These are phyloP conservation scores for Mucor circinelloides DNA, from an alignment of 371 early-diverging fungal species.

Conservation along the genomic window DNA sequence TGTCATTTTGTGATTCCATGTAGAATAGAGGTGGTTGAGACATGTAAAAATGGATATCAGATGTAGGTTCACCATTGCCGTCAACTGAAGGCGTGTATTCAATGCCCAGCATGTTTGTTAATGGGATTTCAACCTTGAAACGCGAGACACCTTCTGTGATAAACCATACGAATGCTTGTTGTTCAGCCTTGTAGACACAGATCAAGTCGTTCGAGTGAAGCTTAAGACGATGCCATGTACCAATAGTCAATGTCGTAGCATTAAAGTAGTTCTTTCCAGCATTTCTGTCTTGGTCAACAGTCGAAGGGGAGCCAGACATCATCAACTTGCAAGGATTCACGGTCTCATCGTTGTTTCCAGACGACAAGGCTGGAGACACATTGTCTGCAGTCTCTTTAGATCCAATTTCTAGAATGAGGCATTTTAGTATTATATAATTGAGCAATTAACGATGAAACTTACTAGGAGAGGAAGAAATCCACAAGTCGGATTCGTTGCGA, in stretches of 20 bases:
- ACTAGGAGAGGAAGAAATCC: neutral
- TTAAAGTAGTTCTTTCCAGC: conserved; percentile 29
- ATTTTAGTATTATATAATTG: neutral
- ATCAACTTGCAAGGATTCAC: conserved; percentile 27
- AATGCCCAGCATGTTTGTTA: neutral
- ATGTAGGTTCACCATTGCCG: neutral
- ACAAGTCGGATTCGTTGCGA: neutral
- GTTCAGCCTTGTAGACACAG: conserved; percentile 57
- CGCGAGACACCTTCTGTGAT: conserved; percentile 37
- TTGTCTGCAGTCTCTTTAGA: neutral
- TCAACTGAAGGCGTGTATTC: neutral
- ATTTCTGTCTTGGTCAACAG: neutral
- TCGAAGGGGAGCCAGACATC: neutral
- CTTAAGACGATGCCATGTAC: conserved; percentile 78
- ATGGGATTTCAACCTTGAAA: conserved; percentile 31
- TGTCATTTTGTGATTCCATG: conserved; percentile 31
- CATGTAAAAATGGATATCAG: conserved; percentile 61
- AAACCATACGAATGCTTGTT: neutral
- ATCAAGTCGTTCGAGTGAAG: conserved; percentile 60
- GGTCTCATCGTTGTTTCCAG: neutral
- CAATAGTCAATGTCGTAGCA: conserved; percentile 70
- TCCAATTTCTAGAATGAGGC: neutral
- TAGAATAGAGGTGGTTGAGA: conserved; percentile 62
- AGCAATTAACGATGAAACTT: neutral
- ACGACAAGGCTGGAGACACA: neutral